These are phyloP conservation scores for Lepidium didymum DNA, from an alignment of 345 rosid genomes.

Conservation along the genomic window DNA sequence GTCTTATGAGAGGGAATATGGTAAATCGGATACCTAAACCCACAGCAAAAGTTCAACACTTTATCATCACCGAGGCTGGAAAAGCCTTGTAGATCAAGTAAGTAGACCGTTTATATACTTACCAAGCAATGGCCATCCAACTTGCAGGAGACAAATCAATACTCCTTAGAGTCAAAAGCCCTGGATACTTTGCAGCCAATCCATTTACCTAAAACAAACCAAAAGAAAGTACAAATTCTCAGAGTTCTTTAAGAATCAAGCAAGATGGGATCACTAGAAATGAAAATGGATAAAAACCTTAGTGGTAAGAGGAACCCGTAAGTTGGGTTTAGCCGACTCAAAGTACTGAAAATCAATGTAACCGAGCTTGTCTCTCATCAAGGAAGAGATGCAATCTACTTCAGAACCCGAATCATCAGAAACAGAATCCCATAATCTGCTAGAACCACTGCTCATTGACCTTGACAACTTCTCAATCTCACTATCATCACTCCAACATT, in stretches of 20 bases:
- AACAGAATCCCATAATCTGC: slow-evolving; percentile 52
- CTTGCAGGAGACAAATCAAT: slow-evolving; percentile 81
- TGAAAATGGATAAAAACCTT: slow-evolving; percentile 37
- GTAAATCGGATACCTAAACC: slow-evolving; percentile 70
- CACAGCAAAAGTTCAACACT: not conserved
- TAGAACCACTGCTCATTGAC: slow-evolving; percentile 54
- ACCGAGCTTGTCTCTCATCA: slow-evolving; percentile 41
- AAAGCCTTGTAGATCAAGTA: not conserved
- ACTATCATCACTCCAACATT: slow-evolving; percentile 63
- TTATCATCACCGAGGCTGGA: not conserved
- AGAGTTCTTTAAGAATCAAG: not conserved
- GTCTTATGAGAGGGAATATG: slow-evolving; percentile 47
- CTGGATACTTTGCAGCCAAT: slow-evolving; percentile 39
- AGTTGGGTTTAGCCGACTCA: slow-evolving; percentile 54
- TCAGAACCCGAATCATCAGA: slow-evolving; percentile 54
- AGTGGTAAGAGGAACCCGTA: slow-evolving; percentile 50
- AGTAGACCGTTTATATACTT: not conserved
- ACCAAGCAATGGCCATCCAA: slow-evolving; percentile 97
- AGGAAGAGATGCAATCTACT: slow-evolving; percentile 19
- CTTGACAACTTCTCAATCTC: slow-evolving; percentile 50
- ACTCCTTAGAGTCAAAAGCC: slow-evolving; percentile 48
- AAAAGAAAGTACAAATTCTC: not conserved
- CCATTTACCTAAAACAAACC: slow-evolving; percentile 39
- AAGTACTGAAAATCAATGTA: slow-evolving; percentile 46
- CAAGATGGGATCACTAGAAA: not conserved